Evolutionary conservation across 495 filamentous ascomycete genomes (phyloP).

Genomic region (Penicillium argentinense): DNA sequence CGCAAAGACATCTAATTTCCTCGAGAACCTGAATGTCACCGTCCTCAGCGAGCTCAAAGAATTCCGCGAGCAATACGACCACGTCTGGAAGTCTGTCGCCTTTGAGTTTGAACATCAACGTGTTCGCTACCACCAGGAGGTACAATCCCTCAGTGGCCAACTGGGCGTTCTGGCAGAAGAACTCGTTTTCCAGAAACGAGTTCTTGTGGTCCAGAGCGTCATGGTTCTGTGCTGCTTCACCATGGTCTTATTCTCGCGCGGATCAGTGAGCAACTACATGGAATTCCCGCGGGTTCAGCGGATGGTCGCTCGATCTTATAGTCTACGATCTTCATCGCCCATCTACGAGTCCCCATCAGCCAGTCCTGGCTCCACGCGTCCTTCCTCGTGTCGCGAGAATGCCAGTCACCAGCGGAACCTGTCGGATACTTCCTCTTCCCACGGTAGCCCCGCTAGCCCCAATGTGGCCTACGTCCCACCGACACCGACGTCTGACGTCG

Average conservation of each 20-base stretch:
- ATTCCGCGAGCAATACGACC: constrained; percentile 85
- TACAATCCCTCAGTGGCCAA: constrained; percentile 75
- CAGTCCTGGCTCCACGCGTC: constrained; percentile 46
- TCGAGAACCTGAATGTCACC: constrained; percentile 80
- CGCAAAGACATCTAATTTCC: constrained; percentile 74
- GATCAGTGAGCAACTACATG: constrained; percentile 46
- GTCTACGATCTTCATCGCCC: constrained; percentile 41
- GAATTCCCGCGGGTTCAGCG: constrained; percentile 59
- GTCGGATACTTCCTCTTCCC: constrained; percentile 39
- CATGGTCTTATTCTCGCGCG: constrained; percentile 75
- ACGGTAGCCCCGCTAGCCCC: constrained; percentile 37
- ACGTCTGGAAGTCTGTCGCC: constrained; percentile 93
- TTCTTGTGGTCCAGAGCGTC: constrained; percentile 84
- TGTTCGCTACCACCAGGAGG: constrained; percentile 75
- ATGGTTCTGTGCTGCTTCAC: constrained; percentile 85
- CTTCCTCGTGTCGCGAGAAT: constrained; percentile 37
- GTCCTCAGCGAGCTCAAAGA: constrained; percentile 81
- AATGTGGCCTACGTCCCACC: constrained; percentile 46
- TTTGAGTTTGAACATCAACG: constrained; percentile 87
- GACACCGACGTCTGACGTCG: constrained; percentile 43
- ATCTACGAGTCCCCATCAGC: constrained; percentile 42
- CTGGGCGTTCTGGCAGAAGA: constrained; percentile 89
- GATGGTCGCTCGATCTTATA: constrained; percentile 53
- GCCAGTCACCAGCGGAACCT: constrained; percentile 37
- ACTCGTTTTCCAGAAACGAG: constrained; percentile 91